Base-by-base conservation (phyloP, 2,329 filamentous ascomycete species). In the Colletotrichum cordylinicola region DNA sequence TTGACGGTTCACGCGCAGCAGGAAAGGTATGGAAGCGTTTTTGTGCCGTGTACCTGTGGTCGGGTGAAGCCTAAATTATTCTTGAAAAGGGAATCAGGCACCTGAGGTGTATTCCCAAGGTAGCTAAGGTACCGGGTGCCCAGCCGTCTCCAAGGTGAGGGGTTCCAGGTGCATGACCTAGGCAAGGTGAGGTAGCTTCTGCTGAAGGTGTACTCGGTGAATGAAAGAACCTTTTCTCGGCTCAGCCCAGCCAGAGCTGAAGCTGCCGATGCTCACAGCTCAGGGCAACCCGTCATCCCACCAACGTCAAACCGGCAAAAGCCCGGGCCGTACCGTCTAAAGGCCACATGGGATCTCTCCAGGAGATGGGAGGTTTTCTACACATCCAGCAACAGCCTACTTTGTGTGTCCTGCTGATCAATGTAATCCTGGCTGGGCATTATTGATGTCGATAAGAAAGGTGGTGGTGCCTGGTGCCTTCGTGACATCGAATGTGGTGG, bases 301-400 rank as follows among this genome's bases (percentile, higher is more conserved):
- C 67, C 48, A 48, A 27, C 67, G 18, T 66, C 37, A 27, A 52
- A 61, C 56, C 69, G 58, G 70, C 24, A 39, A 31, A 75, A 67
- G 72, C 72, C 64, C 72, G 68, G 68, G 61, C 68, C 70, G 70
- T 68, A 65, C 73, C 73, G 64, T 27, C 24, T 12, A 27, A 67
- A 31, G 73, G 70, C 27, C 43, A 75, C 72, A 64, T 33, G 58
- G 37, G 27, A 62, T 72, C n/a, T 65, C 35, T 60, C 67, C 35
- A 21, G 24, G 56, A 52, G 37, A 61, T 8, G 15, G 27, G 67
- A 69, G 48, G 13, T 12, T 62, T 52, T 27, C 37, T 24, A 12
- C 33, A 15, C 13, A n/a, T 64, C 31, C 33, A 2, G 18, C 60
- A 9, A 64, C 56, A n/a, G 27, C 52, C 21, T 27, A 56, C 8